Evolutionary conservation across 495 filamentous ascomycete species (phyloP).

Genomic region (Penicillium psychrofluorescens): DNA sequence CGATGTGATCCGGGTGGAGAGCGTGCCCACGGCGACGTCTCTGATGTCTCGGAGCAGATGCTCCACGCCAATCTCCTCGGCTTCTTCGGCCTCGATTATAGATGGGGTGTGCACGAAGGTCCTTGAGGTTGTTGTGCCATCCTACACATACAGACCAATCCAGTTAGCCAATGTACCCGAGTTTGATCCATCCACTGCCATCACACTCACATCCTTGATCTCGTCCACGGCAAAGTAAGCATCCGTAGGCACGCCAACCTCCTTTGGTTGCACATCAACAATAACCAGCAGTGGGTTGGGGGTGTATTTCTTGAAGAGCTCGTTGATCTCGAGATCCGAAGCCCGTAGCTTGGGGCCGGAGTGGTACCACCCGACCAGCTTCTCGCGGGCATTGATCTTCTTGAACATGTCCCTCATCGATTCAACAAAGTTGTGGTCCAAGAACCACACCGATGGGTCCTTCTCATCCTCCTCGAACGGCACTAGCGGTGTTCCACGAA

Average conservation of each 20-base stretch:
- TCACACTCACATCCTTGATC: conserved; percentile 87
- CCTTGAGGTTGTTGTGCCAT: conserved; percentile 92
- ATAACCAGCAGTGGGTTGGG: conserved; percentile 94
- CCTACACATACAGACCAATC: conserved; percentile 42
- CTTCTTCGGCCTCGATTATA: conserved; percentile 97
- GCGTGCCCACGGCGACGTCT: conserved; percentile 96
- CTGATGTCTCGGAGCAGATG: conserved; percentile 95
- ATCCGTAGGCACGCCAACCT: conserved; percentile 95
- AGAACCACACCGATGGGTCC: conserved; percentile 97
- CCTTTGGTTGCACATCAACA: conserved; percentile 97
- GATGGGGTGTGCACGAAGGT: conserved; percentile 99
- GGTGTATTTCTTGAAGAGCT: conserved; percentile 98
- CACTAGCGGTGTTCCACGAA: conserved; percentile 44
- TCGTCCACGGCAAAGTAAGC: conserved; percentile 99
- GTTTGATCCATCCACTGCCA: neutral
- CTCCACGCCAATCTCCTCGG: conserved; percentile 97
- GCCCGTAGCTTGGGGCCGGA: conserved; percentile 95
- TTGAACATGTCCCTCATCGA: conserved; percentile 99
- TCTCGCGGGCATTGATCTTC: conserved; percentile 98
- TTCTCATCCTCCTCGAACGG: conserved; percentile 99
- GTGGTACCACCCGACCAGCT: conserved; percentile 99
- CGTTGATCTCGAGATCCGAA: conserved; percentile 98
- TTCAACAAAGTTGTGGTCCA: conserved; percentile 99
- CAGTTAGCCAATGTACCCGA: neutral
- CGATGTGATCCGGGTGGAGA: conserved; percentile 94